Conservation (phyloP, 2,329 filamentous ascomycete genomes). For the Hypoxylon sp. region DNA sequence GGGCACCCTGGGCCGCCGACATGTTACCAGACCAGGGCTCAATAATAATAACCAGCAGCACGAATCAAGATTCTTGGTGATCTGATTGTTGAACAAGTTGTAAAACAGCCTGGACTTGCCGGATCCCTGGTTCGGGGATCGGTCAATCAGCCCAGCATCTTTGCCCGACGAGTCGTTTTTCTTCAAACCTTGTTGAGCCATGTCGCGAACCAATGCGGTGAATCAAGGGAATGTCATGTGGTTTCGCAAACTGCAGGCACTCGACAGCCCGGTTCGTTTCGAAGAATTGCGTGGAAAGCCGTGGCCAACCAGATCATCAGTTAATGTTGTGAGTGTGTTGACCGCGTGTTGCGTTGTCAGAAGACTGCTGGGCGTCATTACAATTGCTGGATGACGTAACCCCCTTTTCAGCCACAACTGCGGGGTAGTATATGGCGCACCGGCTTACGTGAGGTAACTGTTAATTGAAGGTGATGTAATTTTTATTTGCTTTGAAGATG, state of each 20-base stretch:
- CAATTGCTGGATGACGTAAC: too few species aligned
- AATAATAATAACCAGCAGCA: too few species aligned
- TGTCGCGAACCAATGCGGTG: slow-evolving; percentile 18
- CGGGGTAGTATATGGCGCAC: too few species aligned
- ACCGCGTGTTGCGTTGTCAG: slow-evolving; percentile 33
- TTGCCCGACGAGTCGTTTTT: not conserved
- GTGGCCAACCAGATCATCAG: slow-evolving; percentile 26
- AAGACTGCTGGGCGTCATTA: slow-evolving; percentile 14
- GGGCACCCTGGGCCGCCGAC: too few species aligned
- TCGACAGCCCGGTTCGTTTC: slow-evolving; percentile 11
- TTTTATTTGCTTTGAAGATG: too few species aligned
- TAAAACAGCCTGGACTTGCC: too few species aligned
- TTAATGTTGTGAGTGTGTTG: slow-evolving; percentile 12
- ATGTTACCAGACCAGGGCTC: too few species aligned
- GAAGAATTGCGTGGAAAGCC: slow-evolving; percentile 25
- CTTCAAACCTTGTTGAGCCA: slow-evolving; percentile 5
- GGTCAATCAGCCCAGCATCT: slow-evolving; percentile 30
- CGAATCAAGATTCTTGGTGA: slow-evolving; percentile 16
- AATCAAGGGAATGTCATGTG: slow-evolving; percentile 21
- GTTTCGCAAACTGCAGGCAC: slow-evolving; percentile 2
- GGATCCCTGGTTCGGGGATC: slow-evolving; percentile 24
- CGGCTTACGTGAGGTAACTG: too few species aligned
- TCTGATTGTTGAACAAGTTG: not conserved
- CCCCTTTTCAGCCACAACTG: too few species aligned
- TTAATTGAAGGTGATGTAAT: too few species aligned